Base-by-base conservation (phyloP, 768 basidiomycete genomes). In the Tremella fuciformis region DNA sequence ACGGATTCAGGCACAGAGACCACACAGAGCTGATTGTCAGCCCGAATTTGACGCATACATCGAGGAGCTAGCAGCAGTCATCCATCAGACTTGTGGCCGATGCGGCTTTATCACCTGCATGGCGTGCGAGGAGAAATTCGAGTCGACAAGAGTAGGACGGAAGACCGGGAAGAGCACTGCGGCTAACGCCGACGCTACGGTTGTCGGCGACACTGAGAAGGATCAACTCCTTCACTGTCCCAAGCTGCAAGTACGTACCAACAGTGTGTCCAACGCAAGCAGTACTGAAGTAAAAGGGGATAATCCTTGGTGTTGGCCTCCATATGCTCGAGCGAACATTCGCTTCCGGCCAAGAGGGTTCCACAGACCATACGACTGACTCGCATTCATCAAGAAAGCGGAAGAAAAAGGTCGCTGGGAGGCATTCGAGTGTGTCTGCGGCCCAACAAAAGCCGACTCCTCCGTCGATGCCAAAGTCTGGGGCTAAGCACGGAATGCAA, bases 271-370 rank as follows among this genome's bases (percentile, higher is more conserved):
- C 13, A 4, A 7, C 13, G 34, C 40, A 8, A 57, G n/a, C 22
- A 4, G 16, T 37, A 29, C 49, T 66, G 50, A 46, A 19, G 25
- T 26, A 21, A 37, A 88, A 96, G 78, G 93, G 92, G 39, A 84
- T 89, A 13, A 85, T 96, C 63, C 80, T 97, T 4, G 93, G 92
- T n/a, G 82, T 94, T 39, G 92, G 93, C 8, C 82, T 94, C 44
- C 84, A 84, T 37, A 90, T 90, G 84, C 82, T 94, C 42, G 90
- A 94, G 75, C 81, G 84, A 54, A 77, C 82, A 37, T 93, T 86
- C 70, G 75, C 80, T 37, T 9, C 25, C 16, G 57, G 48, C 3
- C 48, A 50, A 50, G 3, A 25, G n/a, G 3, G 15, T 19, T 38
- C 21, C 22, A 22, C 24, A 29, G 8, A 13, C n/a, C 19, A 11